Conservation (phyloP, 2,329 filamentous ascomycete genomes). For the Raffaelea ambrosiae region DNA sequence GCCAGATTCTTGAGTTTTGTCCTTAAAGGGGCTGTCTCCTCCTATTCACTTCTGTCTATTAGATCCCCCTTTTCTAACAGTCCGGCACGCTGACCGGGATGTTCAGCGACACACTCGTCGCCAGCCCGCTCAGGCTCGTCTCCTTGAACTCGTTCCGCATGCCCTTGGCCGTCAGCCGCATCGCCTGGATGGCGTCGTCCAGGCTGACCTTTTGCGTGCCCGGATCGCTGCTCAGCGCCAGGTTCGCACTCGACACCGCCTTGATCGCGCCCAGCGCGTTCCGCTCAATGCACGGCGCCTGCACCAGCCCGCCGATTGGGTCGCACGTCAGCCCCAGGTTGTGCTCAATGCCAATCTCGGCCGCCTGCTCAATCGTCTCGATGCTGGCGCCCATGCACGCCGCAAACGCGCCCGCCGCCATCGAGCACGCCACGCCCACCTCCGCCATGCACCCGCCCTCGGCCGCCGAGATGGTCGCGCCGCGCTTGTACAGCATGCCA, state of each 20-base stretch:
- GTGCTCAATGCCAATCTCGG: slow-evolving; percentile 44
- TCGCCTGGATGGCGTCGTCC: slow-evolving; percentile 41
- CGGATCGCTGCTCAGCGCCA: slow-evolving; percentile 34
- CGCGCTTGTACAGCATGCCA: slow-evolving; percentile 45
- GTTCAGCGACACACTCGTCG: slow-evolving; percentile 37
- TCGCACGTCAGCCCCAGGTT: slow-evolving; percentile 43
- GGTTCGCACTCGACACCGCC: slow-evolving; percentile 40
- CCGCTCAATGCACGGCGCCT: slow-evolving; percentile 42
- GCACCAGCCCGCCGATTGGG: slow-evolving; percentile 40
- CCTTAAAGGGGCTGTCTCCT: no score
- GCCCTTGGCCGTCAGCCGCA: slow-evolving; percentile 40
- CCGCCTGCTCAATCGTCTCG: slow-evolving; percentile 41
- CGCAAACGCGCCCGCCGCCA: slow-evolving; percentile 42
- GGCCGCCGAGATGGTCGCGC: slow-evolving; percentile 41
- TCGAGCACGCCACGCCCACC: slow-evolving; percentile 42
- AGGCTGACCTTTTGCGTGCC: slow-evolving; percentile 39
- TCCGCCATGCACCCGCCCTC: slow-evolving; percentile 47
- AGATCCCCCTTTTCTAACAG: no score
- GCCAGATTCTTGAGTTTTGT: no score
- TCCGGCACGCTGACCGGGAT: slow-evolving; percentile 45
- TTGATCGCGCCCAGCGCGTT: slow-evolving; percentile 43
- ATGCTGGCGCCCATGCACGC: slow-evolving; percentile 43
- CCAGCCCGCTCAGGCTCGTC: slow-evolving; percentile 32
- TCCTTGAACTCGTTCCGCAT: slow-evolving; percentile 47
- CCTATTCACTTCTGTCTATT: no score